A percentile compares a stretch with the other conserved stretches of the same genome.
These are phyloP conservation scores for Xylaria curta DNA, from an alignment of 495 filamentous ascomycete species.

Conservation along the genomic window DNA sequence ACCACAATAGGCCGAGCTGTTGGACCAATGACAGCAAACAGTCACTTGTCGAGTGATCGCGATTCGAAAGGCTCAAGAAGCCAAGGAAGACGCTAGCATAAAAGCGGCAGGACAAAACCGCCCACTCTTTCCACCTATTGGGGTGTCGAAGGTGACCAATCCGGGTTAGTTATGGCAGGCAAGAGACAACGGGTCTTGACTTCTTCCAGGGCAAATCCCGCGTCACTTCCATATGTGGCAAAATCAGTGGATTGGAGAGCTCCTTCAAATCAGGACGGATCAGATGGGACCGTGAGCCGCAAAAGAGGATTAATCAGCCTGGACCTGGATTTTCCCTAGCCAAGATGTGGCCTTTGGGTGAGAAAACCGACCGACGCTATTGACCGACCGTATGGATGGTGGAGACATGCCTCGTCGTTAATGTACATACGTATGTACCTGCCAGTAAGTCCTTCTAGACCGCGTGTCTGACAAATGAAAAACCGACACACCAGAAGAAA, in stretches of 20 bases:
- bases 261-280: slow-evolving; percentile 33
- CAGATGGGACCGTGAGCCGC: slow-evolving; percentile 26
- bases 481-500: slow-evolving; percentile 26
- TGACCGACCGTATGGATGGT: neutral
- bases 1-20: neutral
- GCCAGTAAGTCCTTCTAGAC: slow-evolving; percentile 13
- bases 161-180: slow-evolving; percentile 12
- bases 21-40: slow-evolving; percentile 6
- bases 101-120: slow-evolving; percentile 18
- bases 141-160: neutral
- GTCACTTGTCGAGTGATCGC: neutral
- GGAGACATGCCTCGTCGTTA: slow-evolving; percentile 13
- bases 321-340: neutral
- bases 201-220: slow-evolving; percentile 14
- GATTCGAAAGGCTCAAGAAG: slow-evolving; percentile 15
- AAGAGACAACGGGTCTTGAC: neutral
- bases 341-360: neutral
- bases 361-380: neutral
- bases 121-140: slow-evolving; percentile 9
- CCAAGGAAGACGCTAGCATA: slow-evolving; percentile 21
- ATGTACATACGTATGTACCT: too few relatives aligned
- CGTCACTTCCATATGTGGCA: slow-evolving; percentile 7
- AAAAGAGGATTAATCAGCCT: slow-evolving; percentile 16
- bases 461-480: slow-evolving; percentile 41
- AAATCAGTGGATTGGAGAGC: slow-evolving; percentile 3